phyloP scores from a whole-genome alignment of 176 grass and related monocot species.

The Sorghum bicolor region DNA sequence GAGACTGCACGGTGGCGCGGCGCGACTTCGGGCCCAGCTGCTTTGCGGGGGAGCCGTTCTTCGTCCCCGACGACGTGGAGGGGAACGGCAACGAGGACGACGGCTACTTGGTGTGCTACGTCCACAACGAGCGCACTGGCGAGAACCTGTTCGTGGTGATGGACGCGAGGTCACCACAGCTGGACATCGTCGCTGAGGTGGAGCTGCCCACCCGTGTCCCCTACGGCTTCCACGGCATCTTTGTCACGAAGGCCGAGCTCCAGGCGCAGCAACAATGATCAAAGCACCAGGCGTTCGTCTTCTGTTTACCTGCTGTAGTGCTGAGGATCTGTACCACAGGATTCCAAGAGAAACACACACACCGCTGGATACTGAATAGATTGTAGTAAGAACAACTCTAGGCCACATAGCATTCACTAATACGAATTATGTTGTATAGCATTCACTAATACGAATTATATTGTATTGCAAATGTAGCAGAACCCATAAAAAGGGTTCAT shows the following conservation, averaged over 20 bases:
- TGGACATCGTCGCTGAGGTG: constrained; percentile 81
- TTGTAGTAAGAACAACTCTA: not conserved
- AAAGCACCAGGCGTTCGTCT: not conserved
- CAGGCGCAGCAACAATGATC: constrained; percentile 53
- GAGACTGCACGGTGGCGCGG: constrained; percentile 68
- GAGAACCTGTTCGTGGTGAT: constrained; percentile 76
- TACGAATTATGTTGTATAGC: not conserved
- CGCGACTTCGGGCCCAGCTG: constrained; percentile 63
- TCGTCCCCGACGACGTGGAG: constrained; percentile 55
- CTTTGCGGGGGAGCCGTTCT: constrained; percentile 70
- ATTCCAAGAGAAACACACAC: not conserved
- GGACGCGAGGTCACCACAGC: constrained; percentile 62
- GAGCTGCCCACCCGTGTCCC: constrained; percentile 64
- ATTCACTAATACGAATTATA: not conserved
- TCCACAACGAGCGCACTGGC: constrained; percentile 64
- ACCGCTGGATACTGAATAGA: not conserved
- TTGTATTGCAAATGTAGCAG: not conserved
- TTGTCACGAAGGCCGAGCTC: constrained; percentile 60
- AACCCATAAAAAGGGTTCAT: not conserved
- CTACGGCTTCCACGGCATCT: constrained; percentile 89
- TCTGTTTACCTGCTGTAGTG: not conserved
- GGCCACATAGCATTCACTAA: not conserved
- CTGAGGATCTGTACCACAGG: not conserved
- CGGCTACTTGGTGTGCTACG: constrained; percentile 82
- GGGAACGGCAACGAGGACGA: constrained; percentile 59